Percentiles rank a stretch among this genome's conserved stretches.
phyloP scores from a whole-genome alignment of 2,329 filamentous ascomycete genomes.

The Rhinocladiella similis region DNA sequence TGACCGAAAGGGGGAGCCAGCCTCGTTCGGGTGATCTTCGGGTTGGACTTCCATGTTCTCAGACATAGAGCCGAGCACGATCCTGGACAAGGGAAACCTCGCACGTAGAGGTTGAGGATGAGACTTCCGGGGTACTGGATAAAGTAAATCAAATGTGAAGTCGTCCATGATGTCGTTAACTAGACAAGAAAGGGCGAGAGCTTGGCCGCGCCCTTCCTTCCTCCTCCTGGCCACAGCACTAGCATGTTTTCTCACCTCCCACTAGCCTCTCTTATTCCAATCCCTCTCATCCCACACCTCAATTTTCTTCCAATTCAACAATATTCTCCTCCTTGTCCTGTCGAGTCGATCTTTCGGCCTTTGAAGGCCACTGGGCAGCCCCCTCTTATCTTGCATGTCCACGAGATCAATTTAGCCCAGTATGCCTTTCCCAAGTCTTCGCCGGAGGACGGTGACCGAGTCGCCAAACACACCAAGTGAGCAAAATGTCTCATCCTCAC shows the following conservation, averaged over 20 bases:
- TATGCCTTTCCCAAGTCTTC: constrained; percentile 21
- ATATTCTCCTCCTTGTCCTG: not conserved
- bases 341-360: not conserved
- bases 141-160: too few species aligned
- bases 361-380: not conserved
- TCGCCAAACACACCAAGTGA: not conserved
- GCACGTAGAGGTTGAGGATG: too few species aligned
- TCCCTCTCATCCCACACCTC: not conserved
- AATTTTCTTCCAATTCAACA: not conserved
- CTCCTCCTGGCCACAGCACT: too few species aligned
- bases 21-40: not conserved
- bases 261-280: not conserved
- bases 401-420: constrained; percentile 3
- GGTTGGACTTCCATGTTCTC: not conserved
- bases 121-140: too few species aligned
- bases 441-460: constrained; percentile 10
- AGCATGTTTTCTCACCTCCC: not conserved
- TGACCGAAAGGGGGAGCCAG: not conserved
- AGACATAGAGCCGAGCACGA: too few species aligned
- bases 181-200: too few species aligned
- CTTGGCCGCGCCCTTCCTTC: too few species aligned
- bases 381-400: not conserved
- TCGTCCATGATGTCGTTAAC: too few species aligned
- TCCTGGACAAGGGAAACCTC: too few species aligned
- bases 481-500: constrained; percentile 2